phyloP scores from a whole-genome alignment of 805 yeast species.

The Pichia paraexigua region DNA sequence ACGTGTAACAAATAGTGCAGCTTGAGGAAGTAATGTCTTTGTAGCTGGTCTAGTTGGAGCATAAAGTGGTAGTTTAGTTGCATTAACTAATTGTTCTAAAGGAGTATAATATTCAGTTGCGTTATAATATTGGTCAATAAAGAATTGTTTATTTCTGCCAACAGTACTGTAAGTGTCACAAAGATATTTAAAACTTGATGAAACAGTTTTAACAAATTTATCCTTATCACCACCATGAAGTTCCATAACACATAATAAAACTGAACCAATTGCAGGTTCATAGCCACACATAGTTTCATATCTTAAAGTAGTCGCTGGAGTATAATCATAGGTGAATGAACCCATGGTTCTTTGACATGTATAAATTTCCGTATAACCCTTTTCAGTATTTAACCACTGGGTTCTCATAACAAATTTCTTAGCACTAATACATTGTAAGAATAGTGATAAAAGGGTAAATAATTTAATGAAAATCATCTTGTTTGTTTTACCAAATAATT shows the following conservation, averaged over 20 bases:
- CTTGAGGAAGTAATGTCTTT: neutral
- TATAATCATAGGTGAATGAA: constrained; percentile 6
- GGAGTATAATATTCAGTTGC: neutral
- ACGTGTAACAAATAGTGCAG: neutral
- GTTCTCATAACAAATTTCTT: neutral
- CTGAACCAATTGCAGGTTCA: constrained; percentile 14
- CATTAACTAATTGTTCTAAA: neutral
- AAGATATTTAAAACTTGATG: too few species aligned
- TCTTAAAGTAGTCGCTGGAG: neutral
- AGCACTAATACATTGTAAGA: neutral
- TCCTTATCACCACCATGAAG: too few species aligned
- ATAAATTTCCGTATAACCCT: neutral
- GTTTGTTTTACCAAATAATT: too few species aligned
- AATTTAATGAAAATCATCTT: too few species aligned
- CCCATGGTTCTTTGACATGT: neutral
- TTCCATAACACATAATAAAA: constrained; percentile 8
- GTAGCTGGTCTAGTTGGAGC: neutral
- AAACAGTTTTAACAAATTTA: too few species aligned
- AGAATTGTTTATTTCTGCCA: neutral
- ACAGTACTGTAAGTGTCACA: too few species aligned
- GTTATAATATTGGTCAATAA: neutral
- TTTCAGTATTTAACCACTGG: neutral
- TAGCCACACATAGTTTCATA: constrained; percentile 10
- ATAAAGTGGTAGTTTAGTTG: neutral
- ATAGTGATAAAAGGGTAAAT: too few species aligned